Evolutionary conservation across 805 yeast species (phyloP).

Genomic region (Saccharomycopsis fodiens): DNA sequence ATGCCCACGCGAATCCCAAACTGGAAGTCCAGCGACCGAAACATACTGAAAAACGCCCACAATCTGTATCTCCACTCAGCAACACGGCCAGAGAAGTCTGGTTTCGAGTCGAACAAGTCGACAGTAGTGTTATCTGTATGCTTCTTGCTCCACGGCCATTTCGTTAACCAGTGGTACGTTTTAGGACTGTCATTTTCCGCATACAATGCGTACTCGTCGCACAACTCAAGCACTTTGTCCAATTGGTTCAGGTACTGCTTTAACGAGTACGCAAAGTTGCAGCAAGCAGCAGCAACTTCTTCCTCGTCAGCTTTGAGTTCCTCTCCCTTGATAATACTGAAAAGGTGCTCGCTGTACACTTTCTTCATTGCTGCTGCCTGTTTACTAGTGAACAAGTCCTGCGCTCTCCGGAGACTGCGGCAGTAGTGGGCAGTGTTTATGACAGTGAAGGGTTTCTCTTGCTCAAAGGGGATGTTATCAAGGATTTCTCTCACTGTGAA

Average conservation of each 20-base stretch:
- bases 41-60: slow-evolving; percentile 44
- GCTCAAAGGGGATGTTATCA: slow-evolving; percentile 49
- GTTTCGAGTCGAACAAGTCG: slow-evolving; percentile 23
- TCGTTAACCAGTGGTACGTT: slow-evolving; percentile 45
- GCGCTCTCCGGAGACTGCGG: slow-evolving; percentile 42
- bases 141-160: slow-evolving; percentile 34
- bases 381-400: slow-evolving; percentile 46
- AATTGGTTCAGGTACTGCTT: slow-evolving; percentile 58
- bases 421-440: slow-evolving; percentile 40
- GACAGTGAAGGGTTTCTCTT: slow-evolving; percentile 25
- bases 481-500: slow-evolving; percentile 57
- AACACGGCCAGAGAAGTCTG: slow-evolving; percentile 18
- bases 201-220: slow-evolving; percentile 32
- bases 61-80: slow-evolving; percentile 27
- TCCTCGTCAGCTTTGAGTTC: slow-evolving; percentile 55
- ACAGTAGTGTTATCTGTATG: slow-evolving; percentile 19
- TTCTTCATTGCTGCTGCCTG: slow-evolving; percentile 50
- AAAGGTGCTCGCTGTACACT: slow-evolving; percentile 35
- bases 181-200: slow-evolving; percentile 21
- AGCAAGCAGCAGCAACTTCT: slow-evolving; percentile 79
- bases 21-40: slow-evolving; percentile 61
- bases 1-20: slow-evolving; percentile 75
- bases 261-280: slow-evolving; percentile 63
- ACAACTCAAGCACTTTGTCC: slow-evolving; percentile 35
- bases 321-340: slow-evolving; percentile 6